Evolutionary conservation across 2,329 filamentous ascomycete genomes (phyloP).

Genomic region (Epichloe glyceriae): DNA sequence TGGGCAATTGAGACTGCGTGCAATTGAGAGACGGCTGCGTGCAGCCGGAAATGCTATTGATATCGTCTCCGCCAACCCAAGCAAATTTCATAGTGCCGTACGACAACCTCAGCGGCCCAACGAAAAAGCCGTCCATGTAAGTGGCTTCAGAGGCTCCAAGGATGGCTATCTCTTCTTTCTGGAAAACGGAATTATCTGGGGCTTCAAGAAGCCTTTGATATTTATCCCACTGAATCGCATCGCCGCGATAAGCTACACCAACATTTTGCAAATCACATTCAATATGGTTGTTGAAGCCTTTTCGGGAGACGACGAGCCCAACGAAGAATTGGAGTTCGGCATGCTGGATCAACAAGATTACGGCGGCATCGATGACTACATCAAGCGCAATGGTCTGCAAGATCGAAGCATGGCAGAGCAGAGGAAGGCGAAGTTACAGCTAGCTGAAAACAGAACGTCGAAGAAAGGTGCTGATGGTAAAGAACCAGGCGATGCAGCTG

Average conservation of each 20-base stretch:
- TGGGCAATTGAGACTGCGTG: slow-evolving; percentile 49
- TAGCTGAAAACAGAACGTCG: slow-evolving; percentile 43
- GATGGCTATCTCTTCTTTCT: slow-evolving; percentile 58
- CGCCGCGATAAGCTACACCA: slow-evolving; percentile 52
- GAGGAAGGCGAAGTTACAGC: slow-evolving; percentile 48
- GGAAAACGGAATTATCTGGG: slow-evolving; percentile 54
- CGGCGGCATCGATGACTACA: slow-evolving; percentile 49
- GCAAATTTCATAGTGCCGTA: slow-evolving; percentile 43
- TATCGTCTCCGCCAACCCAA: slow-evolving; percentile 39
- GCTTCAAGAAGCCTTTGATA: slow-evolving; percentile 55
- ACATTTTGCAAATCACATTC: slow-evolving; percentile 54
- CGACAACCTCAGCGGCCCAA: slow-evolving; percentile 45
- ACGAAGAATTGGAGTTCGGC: slow-evolving; percentile 51
- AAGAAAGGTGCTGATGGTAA: slow-evolving; percentile 31
- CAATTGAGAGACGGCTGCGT: slow-evolving; percentile 38
- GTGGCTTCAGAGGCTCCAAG: slow-evolving; percentile 53
- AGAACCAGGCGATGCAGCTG: slow-evolving; percentile 21
- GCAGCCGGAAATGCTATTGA: slow-evolving; percentile 32
- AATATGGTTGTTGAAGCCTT: slow-evolving; percentile 53
- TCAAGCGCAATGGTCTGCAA: slow-evolving; percentile 47
- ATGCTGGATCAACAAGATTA: slow-evolving; percentile 62
- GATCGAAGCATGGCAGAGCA: slow-evolving; percentile 58
- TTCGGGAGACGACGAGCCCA: slow-evolving; percentile 30
- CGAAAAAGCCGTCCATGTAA: slow-evolving; percentile 53
- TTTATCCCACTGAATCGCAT: slow-evolving; percentile 51